Evolutionary conservation across 1,284 basidiomycete genomes (phyloP), one percentile per base, ranked within the genome.

Genomic region (Rhizoctonia solani): DNA sequence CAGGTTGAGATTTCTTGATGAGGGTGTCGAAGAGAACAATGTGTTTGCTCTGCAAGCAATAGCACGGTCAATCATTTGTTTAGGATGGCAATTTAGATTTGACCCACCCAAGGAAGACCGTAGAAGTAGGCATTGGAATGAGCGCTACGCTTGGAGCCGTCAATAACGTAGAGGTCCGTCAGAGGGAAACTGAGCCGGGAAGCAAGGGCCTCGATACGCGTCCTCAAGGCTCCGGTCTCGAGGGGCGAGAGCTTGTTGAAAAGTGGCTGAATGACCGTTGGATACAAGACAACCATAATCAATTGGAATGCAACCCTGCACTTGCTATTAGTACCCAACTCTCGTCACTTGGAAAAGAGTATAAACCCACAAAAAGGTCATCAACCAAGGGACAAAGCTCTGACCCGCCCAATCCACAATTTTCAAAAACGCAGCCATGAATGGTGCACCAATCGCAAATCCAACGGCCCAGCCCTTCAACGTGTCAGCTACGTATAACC

Each of bases 21-120:
- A 99, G 84, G 0, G 96, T 98, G 75, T 98, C 96, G 76, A 93
- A 99, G 73, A 99, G 90, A 75, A 98, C 95, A 73, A 99, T 95
- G 77, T 95, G 93, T 75, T 96, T 96, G 76, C 87, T 89, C 79
- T 84, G 58, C 44, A 16, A 46, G 37, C 3, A 46, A 25, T 9
- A 9, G 19, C 19, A 44, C 8, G 32, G 30, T 50, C n/a, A 68
- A 66, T 67, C n/a, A 56, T 39, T 34, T 25, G 27, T 14, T 34
- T 11, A 34, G 32, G 32, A 34, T 34, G 4, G 30, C 58, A 44
- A 16, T 14, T 39, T 44, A 14, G n/a, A 23, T 19, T 34, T 14
- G 16, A 61, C 9, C 63, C 67, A 92, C 90, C 93, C 92, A 95
- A 1, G 93, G 93, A 14, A 96, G 83, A 69, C 94, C 93, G 72